Base-by-base conservation (phyloP, 2,329 filamentous ascomycete genomes). In the Fusarium secorum region DNA sequence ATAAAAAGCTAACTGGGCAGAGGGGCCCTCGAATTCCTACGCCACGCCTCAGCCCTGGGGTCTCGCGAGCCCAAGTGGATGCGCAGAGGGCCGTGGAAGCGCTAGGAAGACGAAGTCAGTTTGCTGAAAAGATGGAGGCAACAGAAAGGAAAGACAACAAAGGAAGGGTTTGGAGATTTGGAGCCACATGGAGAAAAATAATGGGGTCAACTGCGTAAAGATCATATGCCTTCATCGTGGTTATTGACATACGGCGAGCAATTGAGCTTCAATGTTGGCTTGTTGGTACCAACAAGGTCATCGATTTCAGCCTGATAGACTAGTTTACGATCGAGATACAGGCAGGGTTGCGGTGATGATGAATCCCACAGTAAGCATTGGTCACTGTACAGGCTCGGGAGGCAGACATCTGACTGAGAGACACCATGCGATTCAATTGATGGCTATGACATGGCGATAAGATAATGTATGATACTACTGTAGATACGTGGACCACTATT, bases 41-140 rank as follows among this genome's bases (percentile, higher is more conserved):
- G 69, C 69, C 69, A 66, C 61, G 52, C 69, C 45, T 70, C 65
- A 71, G 64, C 64, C 68, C 45, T 56, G 46, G 46, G 68, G 32
- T 30, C 35, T 44, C 44, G 32, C 48, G 56, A 66, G 69, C 69
- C 61, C 52, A 64, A 70, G 71, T 73, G 71, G 71, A 61, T 67
- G 60, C 64, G 56, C 68, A 72, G 74, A 75, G 63, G 32, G 59
- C 49, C 65, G 58, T 75, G 74, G 74, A 75, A 75, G 70, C 67
- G 62, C 68, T 71, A 71, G 65, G 73, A 75, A 75, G 38, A 61
- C 45, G 39, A 55, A 51, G 45, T 67, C 38, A 62, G 36, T 53
- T 53, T 52, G 46, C 8, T 46, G 61, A n/a, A 66, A 32, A 52
- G 49, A 70, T 65, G 54, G 60, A 70, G 68, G 64, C 61, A 46